Evolutionary conservation across 768 basidiomycete genomes (phyloP), one percentile per base, ranked within the genome.

Genomic region (Mycena venus): DNA sequence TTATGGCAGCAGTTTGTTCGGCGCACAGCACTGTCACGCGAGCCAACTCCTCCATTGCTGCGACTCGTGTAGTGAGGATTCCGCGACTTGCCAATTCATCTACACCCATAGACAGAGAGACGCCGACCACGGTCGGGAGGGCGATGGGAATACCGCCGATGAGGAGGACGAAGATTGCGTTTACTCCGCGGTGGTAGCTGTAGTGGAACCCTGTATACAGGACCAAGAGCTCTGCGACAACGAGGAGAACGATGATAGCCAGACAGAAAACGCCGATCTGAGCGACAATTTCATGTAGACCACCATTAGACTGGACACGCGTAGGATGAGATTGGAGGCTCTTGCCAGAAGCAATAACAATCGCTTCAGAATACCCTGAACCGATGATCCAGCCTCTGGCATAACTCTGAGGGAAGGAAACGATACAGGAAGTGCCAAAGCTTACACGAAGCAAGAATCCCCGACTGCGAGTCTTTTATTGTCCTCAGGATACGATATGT

Each of bases 101-200:
- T 34, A 97, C 97, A 86, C 97, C 97, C 82, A 98, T 95, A 68
- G 97, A 97, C 82, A 98, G 94, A 19, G 97, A 97, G 86, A 99
- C 96, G 72, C 97, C 98, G 75, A 99, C 86, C 77, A 97, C 96
- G 75, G 97, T 98, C 78, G 97, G 97, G 96, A 99, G 98, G 83
- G 97, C 97, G 85, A 99, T 98, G 81, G 97, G 97, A 81, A 99
- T 99, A 89, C 97, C 96, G 89, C 98, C 98, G 85, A 99, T 98
- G 91, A 99, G 90, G 83, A 99, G 95, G 75, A 98, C 97, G 32
- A 99, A 91, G 85, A 99, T 96, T 88, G 96, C 94, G 90, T 98
- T 92, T 79, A 99, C 92, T 88, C 97, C 98, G 75, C 93, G 94
- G 80, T 96, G 96, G 88, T 99, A 99, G 63, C 78, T 84, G 90